Evolutionary conservation across 768 basidiomycete species (phyloP), one percentile per base, ranked within the genome.

Genomic region (Trametopsis cervina): DNA sequence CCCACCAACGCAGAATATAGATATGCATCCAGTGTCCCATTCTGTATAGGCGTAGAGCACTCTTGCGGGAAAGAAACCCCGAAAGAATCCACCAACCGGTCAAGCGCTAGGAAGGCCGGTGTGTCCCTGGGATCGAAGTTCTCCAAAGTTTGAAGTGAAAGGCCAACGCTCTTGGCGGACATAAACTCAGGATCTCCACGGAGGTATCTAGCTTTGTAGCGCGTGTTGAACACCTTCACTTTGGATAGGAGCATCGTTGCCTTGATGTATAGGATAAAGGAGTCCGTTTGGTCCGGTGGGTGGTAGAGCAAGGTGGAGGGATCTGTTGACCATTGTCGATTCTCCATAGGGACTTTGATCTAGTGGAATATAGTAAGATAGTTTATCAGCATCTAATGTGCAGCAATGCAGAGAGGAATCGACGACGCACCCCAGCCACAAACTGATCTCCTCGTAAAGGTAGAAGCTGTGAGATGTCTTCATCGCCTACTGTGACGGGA

Each of bases 381-480:
- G n/a, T n/a, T n/a, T n/a, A n/a, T n/a, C n/a, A n/a, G n/a, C n/a
- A n/a, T n/a, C n/a, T n/a, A n/a, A n/a, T n/a, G n/a, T n/a, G n/a
- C 44, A 29, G n/a, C 21, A 26, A 35, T 72, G 1, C 23, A 26
- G 20, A 27, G 41, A 15, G 39, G 21, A 2, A 21, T 23, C 39
- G 23, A 17, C 39, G 35, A 60, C 78, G 55, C 58, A 84, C 83
- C 46, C 83, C 83, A 54, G 71, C 66, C 47, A 81, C 71, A 55
- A 81, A 84, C 26, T 78, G 70, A 27, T 79, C 75, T 6, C 71
- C 72, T 38, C 78, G 72, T 13, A 83, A 68, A 1, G 86, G 85
- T 21, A 89, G 70, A n/a, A 85, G 62, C 50, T 88, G 85, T n/a
- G n/a, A n/a, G n/a, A 89, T 71, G 56, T 87, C 85, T 51, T 79